Evolutionary conservation across 139 green algal genomes (phyloP), one percentile per base, ranked within the genome.

Genomic region (Pseudopediastrum boryanum): DNA sequence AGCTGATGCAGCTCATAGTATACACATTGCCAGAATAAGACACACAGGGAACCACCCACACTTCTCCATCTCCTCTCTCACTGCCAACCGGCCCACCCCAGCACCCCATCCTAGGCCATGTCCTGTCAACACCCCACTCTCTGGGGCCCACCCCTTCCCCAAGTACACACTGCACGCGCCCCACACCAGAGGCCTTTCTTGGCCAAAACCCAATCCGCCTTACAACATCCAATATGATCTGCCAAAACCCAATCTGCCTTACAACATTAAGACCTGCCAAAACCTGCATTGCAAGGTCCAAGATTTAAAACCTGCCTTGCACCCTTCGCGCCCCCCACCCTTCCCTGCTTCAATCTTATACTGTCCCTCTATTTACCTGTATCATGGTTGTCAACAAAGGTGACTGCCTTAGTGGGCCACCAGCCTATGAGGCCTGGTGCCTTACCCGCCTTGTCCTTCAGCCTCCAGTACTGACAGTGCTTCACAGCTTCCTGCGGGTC

Each of bases 341-440:
- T n/a, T n/a, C n/a, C n/a, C n/a, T n/a, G n/a, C n/a, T n/a, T n/a
- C n/a, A n/a, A n/a, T n/a, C n/a, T n/a, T n/a, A n/a, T n/a, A n/a
- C n/a, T n/a, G n/a, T n/a, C n/a, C n/a, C 46, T 12, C 12, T 56
- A 16, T 56, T 3, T 9, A 72, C 84, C 89, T 62, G 91, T 92
- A 77, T 93, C 86, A 48, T 94, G 94, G 79, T 97, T 98, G 48
- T 95, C 93, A n/a, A 88, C 7, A 71, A 98, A 98, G 2, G 90
- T 96, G 38, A 97, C 87, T 0, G 87, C 83, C 31, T 81, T 82
- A 23, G 38, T 31, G 29, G 96, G 95, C 96, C 94, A 98, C 83
- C 94, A 94, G 67, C 95, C 95, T 27, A 97, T 73, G 56, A 97
- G 73, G 12, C 94, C 94, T 16, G 91, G 81, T 12, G 94, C 86